A percentile compares a stretch with the other conserved stretches of the same genome.
phyloP scores from a whole-genome alignment of 1,139 yeast species.

The Suhomyces anneliseae region DNA sequence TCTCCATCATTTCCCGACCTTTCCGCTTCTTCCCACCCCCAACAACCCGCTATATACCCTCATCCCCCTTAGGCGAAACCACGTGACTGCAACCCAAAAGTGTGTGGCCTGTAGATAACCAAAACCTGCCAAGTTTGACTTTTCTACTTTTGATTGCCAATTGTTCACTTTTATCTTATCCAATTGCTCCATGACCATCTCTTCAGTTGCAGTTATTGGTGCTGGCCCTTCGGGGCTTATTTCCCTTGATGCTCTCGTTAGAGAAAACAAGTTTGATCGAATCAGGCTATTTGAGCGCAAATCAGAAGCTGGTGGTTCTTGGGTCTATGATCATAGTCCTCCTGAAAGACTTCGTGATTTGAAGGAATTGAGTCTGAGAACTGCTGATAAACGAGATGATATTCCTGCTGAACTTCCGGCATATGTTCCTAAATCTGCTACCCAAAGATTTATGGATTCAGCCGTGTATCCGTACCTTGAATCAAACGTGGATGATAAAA shows the following conservation, averaged over 20 bases:
- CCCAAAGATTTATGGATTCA: constrained; percentile 24
- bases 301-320: constrained; percentile 44
- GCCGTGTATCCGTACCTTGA: constrained; percentile 16
- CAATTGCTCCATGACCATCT: constrained; percentile 11
- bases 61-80: no score
- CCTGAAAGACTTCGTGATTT: constrained; percentile 22
- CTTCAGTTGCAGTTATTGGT: constrained; percentile 52
- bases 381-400: constrained; percentile 11
- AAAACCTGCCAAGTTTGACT: background rate
- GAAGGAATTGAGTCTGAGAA: constrained; percentile 11
- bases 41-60: no score
- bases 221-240: constrained; percentile 71
- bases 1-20: no score
- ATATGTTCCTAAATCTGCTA: constrained; percentile 13
- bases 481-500: constrained; percentile 16
- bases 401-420: constrained; percentile 13
- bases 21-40: no score
- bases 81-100: no score
- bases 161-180: background rate
- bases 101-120: no score
- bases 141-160: background rate
- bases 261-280: constrained; percentile 32
- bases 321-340: constrained; percentile 28
- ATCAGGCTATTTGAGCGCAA: constrained; percentile 44
- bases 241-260: constrained; percentile 45